A percentile compares a stretch with the other conserved stretches of the same genome.
These are phyloP conservation scores for Leucaena leucocephala DNA, from an alignment of 306 rosid genomes.

Conservation along the genomic window DNA sequence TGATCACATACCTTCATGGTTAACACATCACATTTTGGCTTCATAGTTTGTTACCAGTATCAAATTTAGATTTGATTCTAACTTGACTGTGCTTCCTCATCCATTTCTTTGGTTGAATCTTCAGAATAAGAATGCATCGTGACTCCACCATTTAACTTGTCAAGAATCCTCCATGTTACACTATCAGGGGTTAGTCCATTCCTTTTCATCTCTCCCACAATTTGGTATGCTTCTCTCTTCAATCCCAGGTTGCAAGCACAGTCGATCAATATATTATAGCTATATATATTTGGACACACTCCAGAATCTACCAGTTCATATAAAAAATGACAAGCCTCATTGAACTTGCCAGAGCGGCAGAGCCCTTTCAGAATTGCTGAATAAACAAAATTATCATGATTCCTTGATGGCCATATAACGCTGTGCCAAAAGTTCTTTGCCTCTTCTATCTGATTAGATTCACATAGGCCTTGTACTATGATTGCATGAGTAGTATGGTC, in stretches of 20 bases:
- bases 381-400: constrained; percentile 79
- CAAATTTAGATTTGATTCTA: background rate
- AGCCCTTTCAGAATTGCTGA: constrained; percentile 82
- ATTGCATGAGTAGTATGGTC: constrained; percentile 62
- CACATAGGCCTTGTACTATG: constrained; percentile 69
- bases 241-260: constrained; percentile 64
- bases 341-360: constrained; percentile 52
- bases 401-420: constrained; percentile 81
- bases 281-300: constrained; percentile 68
- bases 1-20: constrained; percentile 14
- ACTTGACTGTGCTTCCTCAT: constrained; percentile 12
- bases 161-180: constrained; percentile 92
- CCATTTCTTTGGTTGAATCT: constrained; percentile 36
- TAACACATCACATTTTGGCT: constrained; percentile 3
- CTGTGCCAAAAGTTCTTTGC: constrained; percentile 80
- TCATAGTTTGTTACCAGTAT: background rate
- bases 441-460: constrained; percentile 64
- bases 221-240: constrained; percentile 69
- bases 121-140: constrained; percentile 30
- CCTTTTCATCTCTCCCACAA: constrained; percentile 79
- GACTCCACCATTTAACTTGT: constrained; percentile 54
- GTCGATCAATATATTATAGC: constrained; percentile 77
- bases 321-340: constrained; percentile 80
- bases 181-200: constrained; percentile 74
- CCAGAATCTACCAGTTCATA: constrained; percentile 84